Conservation (phyloP, 140 eudicot genomes). For the Ambrosia hybrid region DNA sequence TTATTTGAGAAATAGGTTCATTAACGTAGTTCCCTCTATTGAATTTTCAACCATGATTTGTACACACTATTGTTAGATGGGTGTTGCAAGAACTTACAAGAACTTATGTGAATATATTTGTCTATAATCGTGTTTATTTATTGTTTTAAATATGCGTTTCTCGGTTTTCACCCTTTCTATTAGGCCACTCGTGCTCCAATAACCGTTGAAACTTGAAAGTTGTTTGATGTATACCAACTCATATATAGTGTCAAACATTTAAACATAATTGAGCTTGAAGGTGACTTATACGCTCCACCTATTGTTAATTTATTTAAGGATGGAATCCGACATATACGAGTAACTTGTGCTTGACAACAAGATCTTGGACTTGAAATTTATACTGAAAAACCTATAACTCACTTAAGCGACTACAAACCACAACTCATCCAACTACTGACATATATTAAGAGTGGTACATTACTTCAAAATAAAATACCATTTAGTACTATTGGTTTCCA, state of each 20-base stretch:
- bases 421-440: slow-evolving; percentile 19
- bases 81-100: slow-evolving; percentile 25
- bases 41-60: not conserved
- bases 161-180: not conserved
- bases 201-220: not conserved
- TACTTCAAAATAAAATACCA: slow-evolving; percentile 14
- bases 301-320: not conserved
- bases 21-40: not conserved
- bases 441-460: not conserved
- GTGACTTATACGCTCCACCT: not conserved
- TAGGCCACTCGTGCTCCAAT: not conserved
- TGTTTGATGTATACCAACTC: not conserved
- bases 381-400: not conserved
- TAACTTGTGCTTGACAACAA: no score
- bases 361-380: not conserved
- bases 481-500: slow-evolving; percentile 11
- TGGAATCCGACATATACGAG: not conserved
- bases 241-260: not conserved
- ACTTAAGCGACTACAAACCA: slow-evolving; percentile 4
- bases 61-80: slow-evolving; percentile 23
- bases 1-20: not conserved
- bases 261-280: not conserved
- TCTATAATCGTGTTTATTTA: not conserved
- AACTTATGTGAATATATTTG: not conserved
- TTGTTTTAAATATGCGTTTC: no score